phyloP scores from a whole-genome alignment of 1,284 basidiomycete species.

The Stygiomarasmius scandens region DNA sequence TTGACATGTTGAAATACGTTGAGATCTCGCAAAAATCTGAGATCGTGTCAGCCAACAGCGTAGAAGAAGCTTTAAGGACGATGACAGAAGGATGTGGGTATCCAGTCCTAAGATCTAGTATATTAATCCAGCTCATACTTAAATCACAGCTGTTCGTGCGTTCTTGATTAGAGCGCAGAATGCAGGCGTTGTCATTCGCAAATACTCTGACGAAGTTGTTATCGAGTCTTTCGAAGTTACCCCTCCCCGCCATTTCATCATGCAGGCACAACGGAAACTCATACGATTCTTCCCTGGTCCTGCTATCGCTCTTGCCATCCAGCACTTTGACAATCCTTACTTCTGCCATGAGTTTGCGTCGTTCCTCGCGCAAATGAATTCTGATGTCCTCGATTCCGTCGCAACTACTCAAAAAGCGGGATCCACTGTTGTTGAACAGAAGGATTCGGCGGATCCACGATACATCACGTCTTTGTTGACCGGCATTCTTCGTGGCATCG shows the following conservation, averaged over 20 bases:
- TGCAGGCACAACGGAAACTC: slow-evolving; percentile 39
- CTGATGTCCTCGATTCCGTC: slow-evolving; percentile 5
- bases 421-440: slow-evolving; percentile 1
- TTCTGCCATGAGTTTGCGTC: slow-evolving; percentile 26
- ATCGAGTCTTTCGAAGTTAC: slow-evolving; percentile 48
- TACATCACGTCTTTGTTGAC: slow-evolving; percentile 17
- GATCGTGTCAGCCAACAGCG: neutral
- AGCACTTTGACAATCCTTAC: slow-evolving; percentile 16
- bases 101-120: neutral
- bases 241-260: slow-evolving; percentile 33
- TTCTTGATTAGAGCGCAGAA: slow-evolving; percentile 47
- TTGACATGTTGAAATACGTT: slow-evolving; percentile 27
- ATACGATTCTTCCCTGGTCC: slow-evolving; percentile 34
- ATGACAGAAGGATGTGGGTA: slow-evolving; percentile 25
- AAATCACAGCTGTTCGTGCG: slow-evolving; percentile 33
- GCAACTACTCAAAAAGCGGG: slow-evolving; percentile 3
- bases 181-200: slow-evolving; percentile 42
- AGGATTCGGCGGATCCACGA: slow-evolving; percentile 12
- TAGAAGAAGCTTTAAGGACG: slow-evolving; percentile 14
- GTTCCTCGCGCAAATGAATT: slow-evolving; percentile 19
- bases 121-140: neutral
- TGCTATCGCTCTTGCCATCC: slow-evolving; percentile 24
- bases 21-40: neutral
- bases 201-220: slow-evolving; percentile 28
- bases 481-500: slow-evolving; percentile 37